Evolutionary conservation across 345 rosid species (phyloP), one percentile per base, ranked within the genome.

Genomic region (Balakata baccata): DNA sequence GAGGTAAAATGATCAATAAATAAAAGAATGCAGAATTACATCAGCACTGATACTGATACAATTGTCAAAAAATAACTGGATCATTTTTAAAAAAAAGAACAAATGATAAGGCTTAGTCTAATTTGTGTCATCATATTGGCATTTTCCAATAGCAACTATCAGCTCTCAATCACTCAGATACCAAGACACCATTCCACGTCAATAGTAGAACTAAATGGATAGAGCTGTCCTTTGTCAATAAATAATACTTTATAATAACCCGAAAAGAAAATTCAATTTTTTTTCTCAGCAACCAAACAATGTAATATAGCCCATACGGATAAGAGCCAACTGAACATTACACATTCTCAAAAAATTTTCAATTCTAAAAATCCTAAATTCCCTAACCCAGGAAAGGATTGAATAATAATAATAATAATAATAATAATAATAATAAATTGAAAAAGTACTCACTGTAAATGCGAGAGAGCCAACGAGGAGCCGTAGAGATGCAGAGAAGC

Each of bases 401-500:
- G 11, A 47, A 45, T 4, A n/a, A n/a, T n/a, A n/a, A n/a, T n/a
- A n/a, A n/a, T n/a, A n/a, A n/a, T n/a, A 47, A 66, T 11, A 7
- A 18, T 16, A 25, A 47, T 11, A 41, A 12, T 12, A 22, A 37
- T 20, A 20, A 5, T 0, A 46, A 34, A 61, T 0, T 29, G 20
- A 54, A 34, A 62, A 14, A 50, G 47, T 43, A 68, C 80, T 75
- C 68, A 82, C 85, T 11, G 82, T 11, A 79, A 75, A 71, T 25
- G 68, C n/a, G 77, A 75, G 6, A 45, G 66, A 41, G 58, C 20
- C 69, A 64, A 58, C 3, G 79, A 75, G 52, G 82, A 63, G 52
- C 74, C 53, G 49, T 17, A 75, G 72, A 81, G 66, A 46, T 65
- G 62, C 6, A 70, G 1, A 17, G 77, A 41, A 47, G 70, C 77